phyloP scores from a whole-genome alignment of 176 grass and related monocot genomes.

The Aechmea fasciata region DNA sequence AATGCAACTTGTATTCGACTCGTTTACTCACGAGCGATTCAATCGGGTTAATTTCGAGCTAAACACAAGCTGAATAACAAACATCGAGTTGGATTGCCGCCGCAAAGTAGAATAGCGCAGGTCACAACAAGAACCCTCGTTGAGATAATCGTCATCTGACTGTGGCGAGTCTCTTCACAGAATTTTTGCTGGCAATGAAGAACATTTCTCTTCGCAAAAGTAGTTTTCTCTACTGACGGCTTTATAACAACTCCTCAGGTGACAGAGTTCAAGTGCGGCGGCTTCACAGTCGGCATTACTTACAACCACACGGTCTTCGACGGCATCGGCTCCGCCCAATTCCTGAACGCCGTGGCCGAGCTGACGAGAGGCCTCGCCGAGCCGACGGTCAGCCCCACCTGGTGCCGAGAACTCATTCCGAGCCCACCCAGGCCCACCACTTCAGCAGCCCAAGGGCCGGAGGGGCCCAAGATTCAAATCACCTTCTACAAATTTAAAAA shows the following conservation, averaged over 20 bases:
- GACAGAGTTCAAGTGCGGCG: slow-evolving; percentile 58
- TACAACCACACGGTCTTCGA: slow-evolving; percentile 56
- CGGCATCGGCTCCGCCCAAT: slow-evolving; percentile 44
- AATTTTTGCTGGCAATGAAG: too few species aligned
- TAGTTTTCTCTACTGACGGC: too few species aligned
- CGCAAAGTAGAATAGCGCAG: too few species aligned
- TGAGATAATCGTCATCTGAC: too few species aligned
- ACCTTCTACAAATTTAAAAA: slow-evolving; percentile 33
- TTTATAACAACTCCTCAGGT: slow-evolving; percentile 25
- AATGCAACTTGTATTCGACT: too few species aligned
- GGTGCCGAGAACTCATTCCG: slow-evolving; percentile 54
- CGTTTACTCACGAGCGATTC: too few species aligned
- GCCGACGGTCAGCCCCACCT: slow-evolving; percentile 38
- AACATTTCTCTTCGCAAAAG: too few species aligned
- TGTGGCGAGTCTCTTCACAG: too few species aligned
- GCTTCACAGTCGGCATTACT: slow-evolving; percentile 55
- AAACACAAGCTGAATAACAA: too few species aligned
- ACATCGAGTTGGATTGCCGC: too few species aligned
- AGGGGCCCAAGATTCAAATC: slow-evolving; percentile 32
- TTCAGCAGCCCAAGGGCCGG: slow-evolving; percentile 23
- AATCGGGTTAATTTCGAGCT: too few species aligned
- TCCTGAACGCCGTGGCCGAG: slow-evolving; percentile 46
- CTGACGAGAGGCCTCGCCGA: slow-evolving; percentile 44
- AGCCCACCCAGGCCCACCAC: slow-evolving; percentile 3
- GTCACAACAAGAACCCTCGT: too few species aligned